These are phyloP conservation scores for Xylariaceae sp. DNA, from an alignment of 2,329 filamentous ascomycete species.

Conservation along the genomic window DNA sequence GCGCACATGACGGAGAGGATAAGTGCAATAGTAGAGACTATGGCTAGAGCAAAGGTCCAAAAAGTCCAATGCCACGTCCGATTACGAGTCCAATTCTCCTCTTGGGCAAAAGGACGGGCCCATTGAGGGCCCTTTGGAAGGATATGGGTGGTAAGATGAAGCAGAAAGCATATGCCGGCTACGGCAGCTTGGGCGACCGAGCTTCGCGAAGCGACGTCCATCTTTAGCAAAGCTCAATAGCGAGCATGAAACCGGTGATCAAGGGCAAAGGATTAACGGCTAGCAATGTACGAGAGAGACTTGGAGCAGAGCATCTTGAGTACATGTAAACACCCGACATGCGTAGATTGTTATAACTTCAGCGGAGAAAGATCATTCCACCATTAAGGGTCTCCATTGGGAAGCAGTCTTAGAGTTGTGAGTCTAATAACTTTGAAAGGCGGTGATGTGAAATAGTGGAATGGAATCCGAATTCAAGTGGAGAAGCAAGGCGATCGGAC, in stretches of 20 bases:
- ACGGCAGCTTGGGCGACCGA: conserved; percentile 28
- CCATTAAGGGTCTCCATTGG: too few relatives aligned
- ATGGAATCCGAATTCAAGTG: too few relatives aligned
- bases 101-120: conserved; percentile 39
- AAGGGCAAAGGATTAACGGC: not conserved
- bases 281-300: too few relatives aligned
- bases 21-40: conserved; percentile 31
- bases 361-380: too few relatives aligned
- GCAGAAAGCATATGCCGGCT: conserved; percentile 25
- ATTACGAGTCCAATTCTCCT: conserved; percentile 21
- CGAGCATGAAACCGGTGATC: not conserved
- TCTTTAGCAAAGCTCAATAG: conserved; percentile 4
- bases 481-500: too few relatives aligned
- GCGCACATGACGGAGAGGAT: conserved; percentile 27
- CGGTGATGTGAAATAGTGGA: too few relatives aligned
- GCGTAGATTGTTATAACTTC: too few relatives aligned
- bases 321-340: too few relatives aligned
- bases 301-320: too few relatives aligned
- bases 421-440: too few relatives aligned
- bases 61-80: conserved; percentile 31
- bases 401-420: too few relatives aligned
- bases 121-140: conserved; percentile 33
- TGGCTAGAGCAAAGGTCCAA: conserved; percentile 34
- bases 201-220: conserved; percentile 14
- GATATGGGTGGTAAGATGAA: conserved; percentile 22